Conservation (phyloP, 768 basidiomycete species). For the Lactarius evosmus region DNA sequence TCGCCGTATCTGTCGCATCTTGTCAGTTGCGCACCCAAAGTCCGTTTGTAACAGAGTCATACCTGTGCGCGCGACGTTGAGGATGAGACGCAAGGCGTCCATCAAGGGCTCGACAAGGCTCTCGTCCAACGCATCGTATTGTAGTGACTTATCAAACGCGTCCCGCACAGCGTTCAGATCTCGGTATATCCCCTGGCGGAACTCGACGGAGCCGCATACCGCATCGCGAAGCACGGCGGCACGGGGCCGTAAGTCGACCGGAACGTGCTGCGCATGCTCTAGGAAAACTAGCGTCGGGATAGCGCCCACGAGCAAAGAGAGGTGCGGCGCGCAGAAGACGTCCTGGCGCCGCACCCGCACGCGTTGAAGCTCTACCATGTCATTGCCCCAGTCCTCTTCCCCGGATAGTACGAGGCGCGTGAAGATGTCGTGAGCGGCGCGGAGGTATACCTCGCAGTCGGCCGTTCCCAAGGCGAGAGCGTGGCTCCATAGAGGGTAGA, state of each 20-base stretch:
- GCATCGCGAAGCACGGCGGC: slow-evolving; percentile 51
- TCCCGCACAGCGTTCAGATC: slow-evolving; percentile 67
- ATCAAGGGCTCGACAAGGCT: slow-evolving; percentile 60
- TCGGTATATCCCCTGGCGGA: slow-evolving; percentile 71
- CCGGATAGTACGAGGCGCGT: slow-evolving; percentile 55
- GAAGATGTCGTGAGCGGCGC: slow-evolving; percentile 62
- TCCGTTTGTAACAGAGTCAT: slow-evolving; percentile 17
- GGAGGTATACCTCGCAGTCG: slow-evolving; percentile 50
- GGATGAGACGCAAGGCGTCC: slow-evolving; percentile 60
- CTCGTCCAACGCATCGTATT: slow-evolving; percentile 46
- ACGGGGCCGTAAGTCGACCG: slow-evolving; percentile 47
- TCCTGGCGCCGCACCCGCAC: slow-evolving; percentile 66
- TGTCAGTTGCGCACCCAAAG: background rate
- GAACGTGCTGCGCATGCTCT: slow-evolving; percentile 57
- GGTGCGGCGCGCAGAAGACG: slow-evolving; percentile 65
- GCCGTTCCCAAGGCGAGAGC: slow-evolving; percentile 42
- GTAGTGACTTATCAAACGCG: slow-evolving; percentile 64
- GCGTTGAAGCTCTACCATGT: slow-evolving; percentile 64
- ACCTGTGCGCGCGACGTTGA: slow-evolving; percentile 64
- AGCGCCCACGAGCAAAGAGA: slow-evolving; percentile 55
- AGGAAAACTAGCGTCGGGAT: slow-evolving; percentile 70
- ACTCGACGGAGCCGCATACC: slow-evolving; percentile 62
- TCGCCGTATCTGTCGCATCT: slow-evolving; percentile 29
- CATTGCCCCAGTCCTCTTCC: slow-evolving; percentile 42
- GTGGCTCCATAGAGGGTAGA: slow-evolving; percentile 75